Evolutionary conservation across 371 early-diverging fungal species (phyloP), one percentile per base, ranked within the genome.

Genomic region (Mortierella polycephala): DNA sequence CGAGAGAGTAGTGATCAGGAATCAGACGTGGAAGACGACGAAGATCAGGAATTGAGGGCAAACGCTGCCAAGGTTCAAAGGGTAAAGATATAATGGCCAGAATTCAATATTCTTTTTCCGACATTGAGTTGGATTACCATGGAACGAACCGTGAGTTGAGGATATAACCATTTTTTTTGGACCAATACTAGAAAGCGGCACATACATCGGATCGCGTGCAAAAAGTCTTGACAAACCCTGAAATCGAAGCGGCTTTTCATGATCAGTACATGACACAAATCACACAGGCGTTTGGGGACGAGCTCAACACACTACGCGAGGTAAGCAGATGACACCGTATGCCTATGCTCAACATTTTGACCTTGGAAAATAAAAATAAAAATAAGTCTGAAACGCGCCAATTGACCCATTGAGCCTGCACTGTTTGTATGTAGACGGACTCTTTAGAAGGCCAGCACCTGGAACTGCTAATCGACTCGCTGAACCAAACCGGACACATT

Each of bases 121-220:
- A 30, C 30, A 30, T 30, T 30, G 30, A 30, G 30, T 30, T 30
- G 30, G 30, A 30, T 30, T 30, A 30, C 4, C 30, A 30, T 30
- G n/a, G n/a, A 41, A 42, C 55, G 20, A 30, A 10, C 45, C 51
- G 11, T n/a, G 47, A 47, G 30, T 18, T 37, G n/a, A 21, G 8
- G 47, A 37, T 47, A 9, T 5, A 18, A 13, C 20, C 21, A 45
- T 44, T 39, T 37, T 13, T 42, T 10, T 23, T 23, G n/a, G 57
- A 18, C 11, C 14, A 2, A 10, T 16, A 40, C 0, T 65, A 76
- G 76, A 76, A 64, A 30, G 64, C 66, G 30, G 74, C 71, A 53
- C 80, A 80, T 56, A 80, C 80, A 10, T 80, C 80, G 16, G 80
- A 80, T 61, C 70, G 71, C 16, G 70, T 80, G 4, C 80, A 73